Evolutionary conservation across 2,329 filamentous ascomycete genomes (phyloP).

Genomic region (Chalara sp.): DNA sequence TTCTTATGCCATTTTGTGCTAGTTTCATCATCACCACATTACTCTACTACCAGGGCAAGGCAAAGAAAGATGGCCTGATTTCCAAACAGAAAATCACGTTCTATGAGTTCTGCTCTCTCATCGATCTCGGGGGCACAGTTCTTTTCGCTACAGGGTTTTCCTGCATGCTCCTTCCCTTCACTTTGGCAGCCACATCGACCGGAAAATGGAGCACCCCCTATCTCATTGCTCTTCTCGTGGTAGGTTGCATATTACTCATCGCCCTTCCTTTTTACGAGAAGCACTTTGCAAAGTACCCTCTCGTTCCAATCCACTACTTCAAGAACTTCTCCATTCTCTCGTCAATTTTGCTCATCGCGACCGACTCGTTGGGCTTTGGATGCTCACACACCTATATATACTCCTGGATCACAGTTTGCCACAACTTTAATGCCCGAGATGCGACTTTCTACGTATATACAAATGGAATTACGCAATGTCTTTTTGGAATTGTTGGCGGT

Average conservation of each 20-base stretch:
- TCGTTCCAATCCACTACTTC: constrained; percentile 40
- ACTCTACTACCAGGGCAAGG: constrained; percentile 41
- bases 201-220: constrained; percentile 34
- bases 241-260: constrained; percentile 35
- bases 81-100: constrained; percentile 20
- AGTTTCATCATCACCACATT: constrained; percentile 42
- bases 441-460: too few species aligned
- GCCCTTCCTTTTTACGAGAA: constrained; percentile 42
- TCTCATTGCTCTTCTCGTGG: constrained; percentile 36
- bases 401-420: too few species aligned
- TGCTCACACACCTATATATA: constrained; percentile 5
- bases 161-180: constrained; percentile 40
- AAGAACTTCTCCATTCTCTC: constrained; percentile 35
- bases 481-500: constrained; percentile 34
- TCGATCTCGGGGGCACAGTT: constrained; percentile 36
- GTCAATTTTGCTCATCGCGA: constrained; percentile 31
- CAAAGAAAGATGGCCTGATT: constrained; percentile 37
- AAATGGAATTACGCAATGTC: neutral
- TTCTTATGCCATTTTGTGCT: constrained; percentile 46
- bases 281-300: constrained; percentile 34
- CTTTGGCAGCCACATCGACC: constrained; percentile 32
- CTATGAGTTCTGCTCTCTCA: constrained; percentile 31
- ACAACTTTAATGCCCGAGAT: too few species aligned
- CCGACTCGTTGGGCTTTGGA: constrained; percentile 37
- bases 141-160: constrained; percentile 42